These are phyloP conservation scores for Blastocystis sp. DNA, from an alignment of 352 stramenopile genomes.

Conservation along the genomic window DNA sequence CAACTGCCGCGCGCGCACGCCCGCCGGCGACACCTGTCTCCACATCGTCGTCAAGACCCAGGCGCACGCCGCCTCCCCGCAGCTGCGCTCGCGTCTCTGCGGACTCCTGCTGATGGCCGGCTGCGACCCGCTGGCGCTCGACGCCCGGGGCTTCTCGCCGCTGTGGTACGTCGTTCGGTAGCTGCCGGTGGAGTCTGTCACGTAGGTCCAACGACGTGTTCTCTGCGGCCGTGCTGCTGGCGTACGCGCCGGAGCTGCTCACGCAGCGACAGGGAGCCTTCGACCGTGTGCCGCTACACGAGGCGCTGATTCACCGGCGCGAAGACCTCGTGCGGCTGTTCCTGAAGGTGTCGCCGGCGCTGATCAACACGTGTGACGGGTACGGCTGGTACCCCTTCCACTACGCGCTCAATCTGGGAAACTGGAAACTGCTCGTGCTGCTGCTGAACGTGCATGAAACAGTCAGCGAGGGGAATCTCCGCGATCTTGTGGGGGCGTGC, in stretches of 20 bases:
- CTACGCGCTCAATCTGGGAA: slow-evolving; percentile 2
- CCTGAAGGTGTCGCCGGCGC: background rate
- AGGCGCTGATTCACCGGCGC: background rate
- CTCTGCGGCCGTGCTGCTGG: background rate
- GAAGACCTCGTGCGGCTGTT: slow-evolving; percentile 12
- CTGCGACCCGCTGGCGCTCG: background rate
- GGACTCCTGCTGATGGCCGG: slow-evolving; percentile 31
- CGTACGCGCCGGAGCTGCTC: background rate
- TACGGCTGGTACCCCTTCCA: slow-evolving; percentile 29
- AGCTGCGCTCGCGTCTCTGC: background rate
- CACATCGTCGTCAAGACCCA: background rate
- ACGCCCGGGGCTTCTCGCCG: background rate
- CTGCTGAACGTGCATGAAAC: slow-evolving; percentile 8
- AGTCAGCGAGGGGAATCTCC: background rate
- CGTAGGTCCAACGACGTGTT: background rate
- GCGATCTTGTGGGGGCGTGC: background rate
- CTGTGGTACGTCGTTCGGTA: background rate
- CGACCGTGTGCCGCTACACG: background rate
- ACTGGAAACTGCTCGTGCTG: background rate
- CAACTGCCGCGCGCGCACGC: background rate
- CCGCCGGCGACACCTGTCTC: background rate
- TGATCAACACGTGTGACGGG: background rate
- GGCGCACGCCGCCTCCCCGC: background rate
- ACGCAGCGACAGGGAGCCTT: background rate
- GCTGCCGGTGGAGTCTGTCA: background rate